A percentile compares a stretch with the other conserved stretches of the same genome.
Evolutionary conservation across 805 yeast genomes (phyloP).

Genomic region (Wickerhamomyces subpelliculosus): DNA sequence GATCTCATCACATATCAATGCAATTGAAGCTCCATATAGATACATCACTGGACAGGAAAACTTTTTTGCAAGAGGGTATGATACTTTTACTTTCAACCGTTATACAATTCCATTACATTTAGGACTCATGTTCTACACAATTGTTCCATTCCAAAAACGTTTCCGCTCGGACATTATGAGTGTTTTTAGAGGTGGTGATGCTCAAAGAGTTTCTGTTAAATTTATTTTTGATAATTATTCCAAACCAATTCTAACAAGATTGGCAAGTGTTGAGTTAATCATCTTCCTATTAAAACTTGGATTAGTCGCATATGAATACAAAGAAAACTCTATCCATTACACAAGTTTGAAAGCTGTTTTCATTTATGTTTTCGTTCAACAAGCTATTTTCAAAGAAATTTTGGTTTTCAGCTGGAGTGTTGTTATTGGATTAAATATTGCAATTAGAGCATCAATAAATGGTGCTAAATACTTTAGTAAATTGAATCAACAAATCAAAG

Average conservation of each 20-base stretch:
- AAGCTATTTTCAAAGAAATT: neutral
- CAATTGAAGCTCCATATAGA: constrained; percentile 5
- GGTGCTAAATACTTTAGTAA: constrained; percentile 4
- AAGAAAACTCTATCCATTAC: constrained; percentile 10
- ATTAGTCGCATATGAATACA: constrained; percentile 13
- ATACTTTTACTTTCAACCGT: neutral
- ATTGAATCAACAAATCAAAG: constrained; percentile 42
- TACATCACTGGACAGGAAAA: constrained; percentile 1
- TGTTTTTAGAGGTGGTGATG: neutral
- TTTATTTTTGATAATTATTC: neutral
- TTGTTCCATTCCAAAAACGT: neutral
- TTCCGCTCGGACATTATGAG: neutral
- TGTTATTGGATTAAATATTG: constrained; percentile 5
- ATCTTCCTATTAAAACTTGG: constrained; percentile 13
- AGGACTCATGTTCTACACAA: neutral
- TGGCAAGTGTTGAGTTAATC: constrained; percentile 1
- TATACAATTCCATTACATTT: constrained; percentile 3
- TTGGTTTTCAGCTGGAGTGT: constrained; percentile 18
- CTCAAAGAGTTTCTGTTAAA: neutral
- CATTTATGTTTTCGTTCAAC: constrained; percentile 6
- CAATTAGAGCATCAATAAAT: neutral
- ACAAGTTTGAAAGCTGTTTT: constrained; percentile 11
- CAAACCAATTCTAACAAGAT: neutral
- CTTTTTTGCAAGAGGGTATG: neutral
- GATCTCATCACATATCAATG: constrained; percentile 5